Base-by-base conservation (phyloP, 192 early-diverging fungal genomes). In the Fimicolochytrium jonesii region DNA sequence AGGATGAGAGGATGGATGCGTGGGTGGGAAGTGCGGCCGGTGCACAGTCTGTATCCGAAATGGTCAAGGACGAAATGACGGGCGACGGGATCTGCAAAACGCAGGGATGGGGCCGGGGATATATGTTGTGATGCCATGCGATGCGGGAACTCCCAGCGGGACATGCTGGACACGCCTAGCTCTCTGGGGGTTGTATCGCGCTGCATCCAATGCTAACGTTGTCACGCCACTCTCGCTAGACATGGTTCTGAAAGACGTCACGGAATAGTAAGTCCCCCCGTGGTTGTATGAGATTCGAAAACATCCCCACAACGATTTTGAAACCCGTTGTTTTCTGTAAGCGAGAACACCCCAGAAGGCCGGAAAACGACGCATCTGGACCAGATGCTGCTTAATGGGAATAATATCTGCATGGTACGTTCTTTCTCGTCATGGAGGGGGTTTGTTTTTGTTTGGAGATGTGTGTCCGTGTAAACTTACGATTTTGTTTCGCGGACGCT, bases 191-290 rank as follows among this genome's bases (percentile, higher is more conserved):
- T n/a, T n/a, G n/a, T n/a, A n/a, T n/a, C n/a, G n/a, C n/a, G n/a
- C n/a, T n/a, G n/a, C n/a, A n/a, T n/a, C n/a, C n/a, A n/a, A n/a
- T n/a, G n/a, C n/a, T n/a, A n/a, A n/a, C n/a, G n/a, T n/a, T n/a
- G n/a, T 47, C 9, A 47, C 20, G 46, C 7, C 7, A 9, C 6
- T 18, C 18, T 9, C 44, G 35, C 18, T 37, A 88, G 83, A 97
- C 75, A 96, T 99, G 96, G 94, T 99, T 3, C 72, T 99, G 54
- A 90, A 95, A 56, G 87, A 99, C 56, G 96, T 97, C 33, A 96
- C 92, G 28, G 94, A 99, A 78, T 94, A 78, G 86, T 89, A 76
- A 73, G 88, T 86, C 15, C n/a, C n/a, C n/a, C n/a, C n/a, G n/a
- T n/a, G n/a, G n/a, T n/a, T n/a, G n/a, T n/a, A n/a, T n/a, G n/a